Evolutionary conservation across 352 stramenopile genomes (phyloP).

Genomic region (Globisporangium echinulatum): DNA sequence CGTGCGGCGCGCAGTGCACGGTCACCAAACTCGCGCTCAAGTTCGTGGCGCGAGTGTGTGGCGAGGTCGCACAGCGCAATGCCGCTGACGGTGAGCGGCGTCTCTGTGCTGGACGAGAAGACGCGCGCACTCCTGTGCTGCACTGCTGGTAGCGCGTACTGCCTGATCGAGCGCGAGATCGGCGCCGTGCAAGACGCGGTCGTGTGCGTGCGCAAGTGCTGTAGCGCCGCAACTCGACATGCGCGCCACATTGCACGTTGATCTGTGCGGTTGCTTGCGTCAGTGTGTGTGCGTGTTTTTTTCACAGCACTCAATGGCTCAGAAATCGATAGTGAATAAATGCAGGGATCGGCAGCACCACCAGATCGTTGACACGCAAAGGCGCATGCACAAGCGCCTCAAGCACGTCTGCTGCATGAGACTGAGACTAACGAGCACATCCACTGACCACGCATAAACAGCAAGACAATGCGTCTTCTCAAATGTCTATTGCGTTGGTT

Average conservation of each 20-base stretch:
- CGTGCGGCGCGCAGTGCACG: conserved; percentile 18
- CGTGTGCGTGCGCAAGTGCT: neutral
- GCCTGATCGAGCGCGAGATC: neutral
- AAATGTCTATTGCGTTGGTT: too few relatives aligned
- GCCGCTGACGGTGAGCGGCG: conserved; percentile 9
- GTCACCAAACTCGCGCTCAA: conserved; percentile 19
- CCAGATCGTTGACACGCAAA: too few relatives aligned
- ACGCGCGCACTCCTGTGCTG: neutral
- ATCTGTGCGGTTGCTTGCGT: neutral
- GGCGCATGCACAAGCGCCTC: too few relatives aligned
- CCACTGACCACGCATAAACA: too few relatives aligned
- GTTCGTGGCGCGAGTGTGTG: conserved; percentile 18
- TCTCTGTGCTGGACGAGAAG: neutral
- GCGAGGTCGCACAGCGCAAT: conserved; percentile 28
- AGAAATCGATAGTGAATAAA: too few relatives aligned
- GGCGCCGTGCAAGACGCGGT: neutral
- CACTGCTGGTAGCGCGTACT: neutral
- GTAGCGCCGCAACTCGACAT: conserved; percentile 8
- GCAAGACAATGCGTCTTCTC: too few relatives aligned
- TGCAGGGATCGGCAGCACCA: too few relatives aligned
- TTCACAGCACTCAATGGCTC: too few relatives aligned
- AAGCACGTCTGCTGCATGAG: too few relatives aligned
- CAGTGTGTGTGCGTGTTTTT: too few relatives aligned
- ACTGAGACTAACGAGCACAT: too few relatives aligned
- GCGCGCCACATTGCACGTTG: conserved; percentile 3